Conservation (phyloP, 2,329 filamentous ascomycete genomes). For the Colletotrichum zoysiae region DNA sequence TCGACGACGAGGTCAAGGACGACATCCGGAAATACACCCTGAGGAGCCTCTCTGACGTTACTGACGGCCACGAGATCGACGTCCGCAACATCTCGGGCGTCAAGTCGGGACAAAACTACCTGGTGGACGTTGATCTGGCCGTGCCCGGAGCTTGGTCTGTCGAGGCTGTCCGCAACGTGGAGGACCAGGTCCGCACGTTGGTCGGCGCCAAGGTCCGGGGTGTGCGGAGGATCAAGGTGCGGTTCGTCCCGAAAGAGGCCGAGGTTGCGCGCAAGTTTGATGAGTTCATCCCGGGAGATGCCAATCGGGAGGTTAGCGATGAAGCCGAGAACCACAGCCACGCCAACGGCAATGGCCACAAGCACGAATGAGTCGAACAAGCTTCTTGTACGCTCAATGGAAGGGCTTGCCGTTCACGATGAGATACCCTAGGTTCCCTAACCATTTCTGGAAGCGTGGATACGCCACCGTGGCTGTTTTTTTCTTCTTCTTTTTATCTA, state of each 20-base stretch:
- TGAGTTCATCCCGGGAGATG: constrained; percentile 80
- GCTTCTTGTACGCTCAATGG: constrained; percentile 23
- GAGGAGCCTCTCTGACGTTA: constrained; percentile 68
- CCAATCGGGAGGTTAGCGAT: constrained; percentile 73
- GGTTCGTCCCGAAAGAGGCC: constrained; percentile 81
- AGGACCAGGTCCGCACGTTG: constrained; percentile 78
- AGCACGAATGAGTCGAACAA: constrained; percentile 45
- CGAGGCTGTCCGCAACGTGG: constrained; percentile 75
- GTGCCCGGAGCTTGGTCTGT: constrained; percentile 84
- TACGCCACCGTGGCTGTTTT: constrained; percentile 13
- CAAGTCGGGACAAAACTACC: constrained; percentile 96
- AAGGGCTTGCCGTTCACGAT: constrained; percentile 38
- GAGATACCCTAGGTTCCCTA: constrained; percentile 41
- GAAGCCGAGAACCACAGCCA: constrained; percentile 60
- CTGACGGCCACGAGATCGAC: constrained; percentile 71
- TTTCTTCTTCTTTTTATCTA: constrained; percentile 1
- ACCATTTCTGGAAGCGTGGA: constrained; percentile 31
- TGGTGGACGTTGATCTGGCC: constrained; percentile 89
- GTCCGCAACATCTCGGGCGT: constrained; percentile 86
- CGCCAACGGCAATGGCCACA: constrained; percentile 48
- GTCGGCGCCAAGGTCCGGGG: constrained; percentile 85
- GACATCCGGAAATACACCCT: constrained; percentile 76
- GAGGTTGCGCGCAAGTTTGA: constrained; percentile 70
- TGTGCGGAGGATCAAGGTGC: constrained; percentile 84
- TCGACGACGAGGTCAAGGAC: constrained; percentile 85